Evolutionary conservation across 2,329 filamentous ascomycete genomes (phyloP).

Genomic region (Esteya vermicola): DNA sequence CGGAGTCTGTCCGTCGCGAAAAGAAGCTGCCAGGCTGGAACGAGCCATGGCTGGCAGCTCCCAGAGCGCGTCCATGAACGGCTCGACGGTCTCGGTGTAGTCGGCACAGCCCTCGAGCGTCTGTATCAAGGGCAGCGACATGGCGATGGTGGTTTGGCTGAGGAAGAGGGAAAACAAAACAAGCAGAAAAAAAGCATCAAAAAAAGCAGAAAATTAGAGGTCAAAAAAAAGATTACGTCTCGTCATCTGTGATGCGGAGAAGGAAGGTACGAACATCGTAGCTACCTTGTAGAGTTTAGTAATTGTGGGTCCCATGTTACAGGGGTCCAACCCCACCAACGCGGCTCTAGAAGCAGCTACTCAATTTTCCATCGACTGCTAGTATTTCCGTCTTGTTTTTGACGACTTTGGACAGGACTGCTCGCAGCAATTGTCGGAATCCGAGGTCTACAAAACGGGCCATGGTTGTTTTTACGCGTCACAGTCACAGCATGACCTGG

Average conservation of each 20-base stretch:
- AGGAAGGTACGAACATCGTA: no score
- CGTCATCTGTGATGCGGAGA: no score
- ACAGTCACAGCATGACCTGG: not conserved
- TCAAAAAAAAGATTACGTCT: no score
- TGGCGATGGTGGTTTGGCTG: constrained; percentile 15
- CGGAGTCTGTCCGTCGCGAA: constrained; percentile 15
- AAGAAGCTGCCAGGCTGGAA: constrained; percentile 42
- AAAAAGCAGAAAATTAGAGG: not conserved
- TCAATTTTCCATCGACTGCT: no score
- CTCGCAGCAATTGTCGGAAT: not conserved
- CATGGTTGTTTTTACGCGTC: constrained; percentile 3
- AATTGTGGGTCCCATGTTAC: no score
- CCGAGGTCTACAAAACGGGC: not conserved
- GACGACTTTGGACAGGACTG: no score
- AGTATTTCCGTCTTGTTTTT: no score
- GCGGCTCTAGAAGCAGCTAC: no score
- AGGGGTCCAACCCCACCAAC: no score
- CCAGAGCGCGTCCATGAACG: constrained; percentile 57
- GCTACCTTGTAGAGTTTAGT: no score
- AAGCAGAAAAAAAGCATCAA: no score
- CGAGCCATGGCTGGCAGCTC: constrained; percentile 55
- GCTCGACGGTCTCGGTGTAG: constrained; percentile 59
- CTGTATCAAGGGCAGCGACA: constrained; percentile 61
- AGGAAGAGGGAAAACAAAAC: not conserved
- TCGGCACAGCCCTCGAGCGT: constrained; percentile 62